These are phyloP conservation scores for Yamadazyma epiphylla DNA, from an alignment of 1,139 yeast species.

Conservation along the genomic window DNA sequence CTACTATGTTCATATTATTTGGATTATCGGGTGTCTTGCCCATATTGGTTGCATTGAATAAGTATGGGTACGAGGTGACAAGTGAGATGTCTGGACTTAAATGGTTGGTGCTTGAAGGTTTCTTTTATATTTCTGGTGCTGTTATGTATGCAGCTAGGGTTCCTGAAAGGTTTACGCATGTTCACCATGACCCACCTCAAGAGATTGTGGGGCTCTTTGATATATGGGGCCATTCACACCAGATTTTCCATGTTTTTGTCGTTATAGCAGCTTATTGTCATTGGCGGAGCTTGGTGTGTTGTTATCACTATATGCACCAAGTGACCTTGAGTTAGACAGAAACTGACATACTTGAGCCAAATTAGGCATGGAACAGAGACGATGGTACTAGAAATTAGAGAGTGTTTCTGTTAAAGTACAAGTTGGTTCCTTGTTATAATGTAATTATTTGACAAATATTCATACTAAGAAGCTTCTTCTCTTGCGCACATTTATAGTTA, in stretches of 20 bases:
- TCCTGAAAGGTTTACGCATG: constrained; percentile 74
- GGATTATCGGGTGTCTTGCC: constrained; percentile 82
- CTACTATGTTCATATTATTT: constrained; percentile 73
- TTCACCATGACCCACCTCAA: constrained; percentile 27
- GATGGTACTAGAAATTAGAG: too few species aligned
- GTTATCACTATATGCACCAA: constrained; percentile 52
- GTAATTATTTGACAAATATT: not conserved
- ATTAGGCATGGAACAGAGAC: too few species aligned
- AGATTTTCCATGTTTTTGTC: constrained; percentile 79
- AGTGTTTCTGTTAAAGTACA: too few species aligned
- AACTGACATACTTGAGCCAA: too few species aligned
- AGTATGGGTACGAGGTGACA: constrained; percentile 39
- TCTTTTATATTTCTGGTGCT: constrained; percentile 76
- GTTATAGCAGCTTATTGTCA: constrained; percentile 80
- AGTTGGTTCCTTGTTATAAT: too few species aligned
- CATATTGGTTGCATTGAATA: constrained; percentile 45
- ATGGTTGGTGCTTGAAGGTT: constrained; percentile 69
- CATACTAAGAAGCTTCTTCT: not conserved
- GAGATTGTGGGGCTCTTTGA: constrained; percentile 46
- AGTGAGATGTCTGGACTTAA: constrained; percentile 48
- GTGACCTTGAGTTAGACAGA: constrained; percentile 7
- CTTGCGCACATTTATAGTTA: not conserved
- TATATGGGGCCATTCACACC: constrained; percentile 80
- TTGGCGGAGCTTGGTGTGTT: constrained; percentile 58
- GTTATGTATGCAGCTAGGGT: constrained; percentile 69